Conservation (phyloP, 148 eudicot genomes). For the Bassia scoparia region DNA sequence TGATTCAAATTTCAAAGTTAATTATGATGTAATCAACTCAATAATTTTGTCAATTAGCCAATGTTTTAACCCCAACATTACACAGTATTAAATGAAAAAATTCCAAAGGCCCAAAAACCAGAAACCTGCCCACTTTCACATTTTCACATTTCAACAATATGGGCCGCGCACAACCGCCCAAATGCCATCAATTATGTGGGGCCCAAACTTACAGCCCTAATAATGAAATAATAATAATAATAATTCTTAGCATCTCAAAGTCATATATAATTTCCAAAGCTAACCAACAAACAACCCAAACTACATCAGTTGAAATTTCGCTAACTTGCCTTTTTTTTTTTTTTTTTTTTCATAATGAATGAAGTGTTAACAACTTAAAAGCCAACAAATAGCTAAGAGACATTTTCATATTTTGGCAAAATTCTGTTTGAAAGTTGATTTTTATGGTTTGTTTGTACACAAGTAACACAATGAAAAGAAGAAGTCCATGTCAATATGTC, state of each 20-base stretch:
- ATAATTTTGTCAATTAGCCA: no score
- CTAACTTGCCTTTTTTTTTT: neutral
- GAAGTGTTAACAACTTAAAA: slow-evolving; percentile 5
- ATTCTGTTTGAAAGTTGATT: slow-evolving; percentile 4
- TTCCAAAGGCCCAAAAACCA: no score
- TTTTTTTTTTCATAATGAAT: no score
- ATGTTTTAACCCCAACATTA: no score
- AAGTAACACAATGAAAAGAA: slow-evolving; percentile 10
- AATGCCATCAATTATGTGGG: slow-evolving; percentile 10
- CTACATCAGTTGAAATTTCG: neutral
- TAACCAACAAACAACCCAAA: slow-evolving; percentile 19
- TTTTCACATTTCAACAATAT: slow-evolving; percentile 28
- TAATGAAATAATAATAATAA: neutral
- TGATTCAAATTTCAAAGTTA: slow-evolving; percentile 13
- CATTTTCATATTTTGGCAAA: slow-evolving; percentile 7
- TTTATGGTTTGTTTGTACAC: no score
- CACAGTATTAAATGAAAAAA: no score
- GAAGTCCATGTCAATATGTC: slow-evolving; percentile 11
- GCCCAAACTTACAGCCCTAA: neutral
- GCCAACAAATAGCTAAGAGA: slow-evolving; percentile 22
- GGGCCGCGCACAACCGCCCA: slow-evolving; percentile 27
- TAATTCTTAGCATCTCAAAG: slow-evolving; percentile 24
- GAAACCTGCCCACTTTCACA: slow-evolving; percentile 11
- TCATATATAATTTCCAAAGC: slow-evolving; percentile 23
- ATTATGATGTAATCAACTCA: no score